These are phyloP conservation scores for Trametes villosa DNA, from an alignment of 768 basidiomycete genomes.

Conservation along the genomic window DNA sequence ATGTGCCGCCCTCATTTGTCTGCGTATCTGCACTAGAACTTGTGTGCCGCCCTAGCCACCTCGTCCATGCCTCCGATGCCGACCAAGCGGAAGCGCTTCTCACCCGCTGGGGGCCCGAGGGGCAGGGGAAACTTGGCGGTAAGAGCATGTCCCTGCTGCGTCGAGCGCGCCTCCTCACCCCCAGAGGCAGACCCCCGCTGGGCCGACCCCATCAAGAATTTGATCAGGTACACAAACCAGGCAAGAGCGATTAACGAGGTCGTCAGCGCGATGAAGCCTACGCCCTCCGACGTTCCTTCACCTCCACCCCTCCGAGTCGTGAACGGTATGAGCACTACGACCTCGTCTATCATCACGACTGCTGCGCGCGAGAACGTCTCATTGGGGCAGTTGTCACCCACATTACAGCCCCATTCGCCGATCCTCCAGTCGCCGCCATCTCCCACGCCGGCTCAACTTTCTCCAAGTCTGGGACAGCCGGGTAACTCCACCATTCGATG, in stretches of 20 bases:
- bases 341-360: slow-evolving; percentile 72
- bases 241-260: slow-evolving; percentile 79
- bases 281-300: slow-evolving; percentile 47
- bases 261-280: slow-evolving; percentile 68
- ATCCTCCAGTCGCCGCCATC: slow-evolving; percentile 26
- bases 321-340: slow-evolving; percentile 75
- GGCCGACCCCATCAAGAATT: slow-evolving; percentile 87
- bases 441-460: slow-evolving; percentile 35
- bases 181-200: slow-evolving; percentile 75
- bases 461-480: slow-evolving; percentile 48
- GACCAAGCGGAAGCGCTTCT: slow-evolving; percentile 88
- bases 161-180: slow-evolving; percentile 1
- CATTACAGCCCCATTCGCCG: slow-evolving; percentile 33
- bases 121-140: slow-evolving; percentile 89
- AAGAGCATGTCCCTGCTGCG: slow-evolving; percentile 25
- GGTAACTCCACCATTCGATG: slow-evolving; percentile 65
- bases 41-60: slow-evolving; percentile 58
- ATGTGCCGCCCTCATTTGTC: slow-evolving; percentile 41
- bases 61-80: slow-evolving; percentile 89
- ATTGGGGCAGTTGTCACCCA: slow-evolving; percentile 42
- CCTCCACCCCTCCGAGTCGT: slow-evolving; percentile 70
- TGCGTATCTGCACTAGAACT: slow-evolving; percentile 17
- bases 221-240: slow-evolving; percentile 67
- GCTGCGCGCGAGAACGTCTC: slow-evolving; percentile 72
- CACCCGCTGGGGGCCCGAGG: slow-evolving; percentile 87